Conservation (phyloP, 257 asterid species). For the Fraxinus anomala region DNA sequence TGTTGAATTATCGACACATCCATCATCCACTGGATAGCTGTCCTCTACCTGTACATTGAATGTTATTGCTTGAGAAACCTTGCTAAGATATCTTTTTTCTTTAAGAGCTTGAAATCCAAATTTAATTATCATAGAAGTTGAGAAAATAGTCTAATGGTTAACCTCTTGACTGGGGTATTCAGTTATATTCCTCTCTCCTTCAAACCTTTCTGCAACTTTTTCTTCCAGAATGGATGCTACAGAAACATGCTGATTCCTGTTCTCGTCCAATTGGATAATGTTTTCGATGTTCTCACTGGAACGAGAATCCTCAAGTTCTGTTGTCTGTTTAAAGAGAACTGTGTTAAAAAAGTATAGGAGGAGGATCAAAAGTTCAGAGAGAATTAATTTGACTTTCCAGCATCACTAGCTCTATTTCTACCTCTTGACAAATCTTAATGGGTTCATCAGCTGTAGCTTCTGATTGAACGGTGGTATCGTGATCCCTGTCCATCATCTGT, state of each 20-base stretch:
- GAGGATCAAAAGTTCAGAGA: neutral
- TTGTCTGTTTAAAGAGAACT: constrained; percentile 21
- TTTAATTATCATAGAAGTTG: neutral
- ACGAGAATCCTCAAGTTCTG: constrained; percentile 15
- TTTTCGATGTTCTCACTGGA: constrained; percentile 10
- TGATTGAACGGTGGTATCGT: neutral
- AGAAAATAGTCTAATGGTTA: constrained; percentile 9
- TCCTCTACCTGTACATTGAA: constrained; percentile 16
- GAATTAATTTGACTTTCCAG: neutral
- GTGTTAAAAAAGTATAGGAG: neutral
- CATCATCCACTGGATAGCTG: constrained; percentile 13
- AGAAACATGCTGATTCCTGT: neutral
- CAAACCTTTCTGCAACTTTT: constrained; percentile 15
- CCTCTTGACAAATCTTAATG: neutral
- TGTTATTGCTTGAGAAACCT: neutral
- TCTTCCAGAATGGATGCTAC: constrained; percentile 17
- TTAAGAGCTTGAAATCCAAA: neutral
- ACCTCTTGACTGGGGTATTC: constrained; percentile 28
- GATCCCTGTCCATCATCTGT: neutral
- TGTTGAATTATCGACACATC: constrained; percentile 8
- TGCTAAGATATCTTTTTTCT: neutral
- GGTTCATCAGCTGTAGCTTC: neutral
- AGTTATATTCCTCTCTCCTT: neutral
- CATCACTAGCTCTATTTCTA: neutral
- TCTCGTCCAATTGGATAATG: constrained; percentile 12